Evolutionary conservation across 306 rosid genomes (phyloP).

Genomic region (Vigna radiata): DNA sequence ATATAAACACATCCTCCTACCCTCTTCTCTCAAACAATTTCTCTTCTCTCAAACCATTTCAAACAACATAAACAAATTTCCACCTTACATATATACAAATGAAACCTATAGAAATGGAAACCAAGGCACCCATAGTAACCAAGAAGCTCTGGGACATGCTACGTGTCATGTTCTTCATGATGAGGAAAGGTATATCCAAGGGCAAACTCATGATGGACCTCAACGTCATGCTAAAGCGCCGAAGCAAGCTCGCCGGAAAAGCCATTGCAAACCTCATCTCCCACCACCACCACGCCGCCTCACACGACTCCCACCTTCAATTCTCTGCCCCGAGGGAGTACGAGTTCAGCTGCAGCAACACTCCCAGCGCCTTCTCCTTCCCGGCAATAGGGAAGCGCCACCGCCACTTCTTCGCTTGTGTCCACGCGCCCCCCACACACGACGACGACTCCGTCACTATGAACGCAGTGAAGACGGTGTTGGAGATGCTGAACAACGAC

Average conservation of each 20-base stretch:
- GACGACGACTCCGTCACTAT: slow-evolving; percentile 61
- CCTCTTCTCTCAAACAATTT: slow-evolving; percentile 19
- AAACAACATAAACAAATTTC: neutral
- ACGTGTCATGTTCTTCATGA: slow-evolving; percentile 71
- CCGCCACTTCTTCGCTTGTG: slow-evolving; percentile 58
- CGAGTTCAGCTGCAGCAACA: slow-evolving; percentile 94
- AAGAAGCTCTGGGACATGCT: slow-evolving; percentile 72
- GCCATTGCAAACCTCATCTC: slow-evolving; percentile 75
- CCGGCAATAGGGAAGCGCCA: slow-evolving; percentile 52
- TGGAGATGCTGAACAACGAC: slow-evolving; percentile 58
- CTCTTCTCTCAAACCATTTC: slow-evolving; percentile 28
- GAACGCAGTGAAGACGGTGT: slow-evolving; percentile 53
- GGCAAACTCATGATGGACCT: slow-evolving; percentile 67
- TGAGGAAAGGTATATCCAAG: slow-evolving; percentile 74
- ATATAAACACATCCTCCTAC: slow-evolving; percentile 9
- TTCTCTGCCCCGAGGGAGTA: slow-evolving; percentile 63
- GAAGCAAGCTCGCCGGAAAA: slow-evolving; percentile 83
- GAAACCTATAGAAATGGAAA: slow-evolving; percentile 52
- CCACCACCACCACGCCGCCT: slow-evolving; percentile 43
- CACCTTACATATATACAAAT: neutral
- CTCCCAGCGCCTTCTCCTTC: slow-evolving; percentile 56
- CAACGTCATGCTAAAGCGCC: slow-evolving; percentile 81
- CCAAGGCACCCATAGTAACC: slow-evolving; percentile 50
- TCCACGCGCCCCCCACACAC: slow-evolving; percentile 56
- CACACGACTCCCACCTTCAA: neutral